Evolutionary conservation across 2,329 filamentous ascomycete genomes (phyloP).

Genomic region (Colletotrichum paranaense): DNA sequence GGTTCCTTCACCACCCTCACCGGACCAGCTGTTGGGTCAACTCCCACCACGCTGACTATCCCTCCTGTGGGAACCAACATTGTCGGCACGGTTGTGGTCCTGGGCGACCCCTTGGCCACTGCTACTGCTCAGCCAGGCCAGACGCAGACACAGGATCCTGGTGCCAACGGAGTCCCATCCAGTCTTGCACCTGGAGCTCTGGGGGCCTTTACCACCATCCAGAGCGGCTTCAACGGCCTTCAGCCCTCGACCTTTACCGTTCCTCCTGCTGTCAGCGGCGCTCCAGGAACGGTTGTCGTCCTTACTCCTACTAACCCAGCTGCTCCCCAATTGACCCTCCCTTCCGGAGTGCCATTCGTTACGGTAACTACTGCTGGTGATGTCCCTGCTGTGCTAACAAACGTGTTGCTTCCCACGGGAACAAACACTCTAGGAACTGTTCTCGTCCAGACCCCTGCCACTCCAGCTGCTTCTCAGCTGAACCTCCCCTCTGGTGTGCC

Average conservation of each 20-base stretch:
- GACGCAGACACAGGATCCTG: conserved; percentile 6
- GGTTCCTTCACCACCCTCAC: conserved; percentile 22
- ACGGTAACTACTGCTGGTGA: conserved; percentile 1
- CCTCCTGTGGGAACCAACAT: conserved; percentile 3
- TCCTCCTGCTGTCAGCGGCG: neutral
- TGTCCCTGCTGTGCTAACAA: neutral
- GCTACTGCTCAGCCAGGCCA: neutral
- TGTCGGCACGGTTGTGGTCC: conserved; percentile 10
- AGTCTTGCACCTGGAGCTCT: neutral
- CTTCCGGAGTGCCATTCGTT: conserved; percentile 16
- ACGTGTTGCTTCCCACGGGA: neutral
- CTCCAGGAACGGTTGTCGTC: conserved; percentile 21
- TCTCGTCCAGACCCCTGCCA: conserved; percentile 24
- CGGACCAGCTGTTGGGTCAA: neutral
- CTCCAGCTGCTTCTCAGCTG: conserved; percentile 1
- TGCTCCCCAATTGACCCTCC: neutral
- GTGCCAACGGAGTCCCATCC: neutral
- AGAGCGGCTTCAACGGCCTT: conserved; percentile 20
- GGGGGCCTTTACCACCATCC: conserved; percentile 15
- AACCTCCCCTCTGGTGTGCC: conserved; percentile 15
- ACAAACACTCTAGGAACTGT: neutral
- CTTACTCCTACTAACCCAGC: conserved; percentile 28
- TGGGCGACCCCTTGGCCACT: neutral
- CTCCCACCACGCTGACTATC: conserved; percentile 16
- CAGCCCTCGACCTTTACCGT: conserved; percentile 26